Base-by-base conservation (phyloP, 2,329 filamentous ascomycete species). In the Metarhizium album region DNA sequence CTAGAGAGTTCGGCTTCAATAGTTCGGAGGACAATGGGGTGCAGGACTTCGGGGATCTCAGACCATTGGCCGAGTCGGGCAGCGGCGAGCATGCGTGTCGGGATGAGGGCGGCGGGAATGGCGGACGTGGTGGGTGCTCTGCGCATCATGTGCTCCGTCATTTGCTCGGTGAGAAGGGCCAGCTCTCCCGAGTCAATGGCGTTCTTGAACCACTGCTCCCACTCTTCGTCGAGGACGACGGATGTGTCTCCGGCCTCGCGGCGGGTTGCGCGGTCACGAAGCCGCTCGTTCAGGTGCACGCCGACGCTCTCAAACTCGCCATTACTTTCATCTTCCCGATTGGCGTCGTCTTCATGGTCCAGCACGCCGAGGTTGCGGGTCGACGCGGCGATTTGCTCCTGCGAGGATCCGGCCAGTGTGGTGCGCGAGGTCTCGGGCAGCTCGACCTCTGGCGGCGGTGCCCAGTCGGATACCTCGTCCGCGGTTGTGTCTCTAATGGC, bases 131-230 rank as follows among this genome's bases (percentile, higher is more conserved):
- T 60, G 51, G 55, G 64, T 42, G 54, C 57, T 22, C 54, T 58
- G 54, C 57, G 62, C 58, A 67, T 61, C 64, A 62, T 58, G 64
- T 65, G 58, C 57, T 62, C 48, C 57, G 58, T 54, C 66, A 72
- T 70, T 49, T 74, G 69, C 45, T 73, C 70, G 4, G 70, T 67
- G 24, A 76, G 61, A 47, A 72, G 70, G 18, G 74, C 69, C 37
- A 82, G 66, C 50, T 77, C 70, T n/a, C 52, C 52, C 5, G 77
- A 73, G 60, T 87, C 83, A 46, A 84, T 77, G 42, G 79, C 82
- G 59, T 83, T 81, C 66, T 87, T 87, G 53, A 87, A 70, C 78
- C 83, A 87, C 63, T 85, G 82, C 64, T 87, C 84, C 82, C 82
- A 87, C 58, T 84, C 82, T 55, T 84, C 82, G 60, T 87, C 83